Evolutionary conservation across 257 asterid species (phyloP).

Genomic region (Solanum paucissectum): DNA sequence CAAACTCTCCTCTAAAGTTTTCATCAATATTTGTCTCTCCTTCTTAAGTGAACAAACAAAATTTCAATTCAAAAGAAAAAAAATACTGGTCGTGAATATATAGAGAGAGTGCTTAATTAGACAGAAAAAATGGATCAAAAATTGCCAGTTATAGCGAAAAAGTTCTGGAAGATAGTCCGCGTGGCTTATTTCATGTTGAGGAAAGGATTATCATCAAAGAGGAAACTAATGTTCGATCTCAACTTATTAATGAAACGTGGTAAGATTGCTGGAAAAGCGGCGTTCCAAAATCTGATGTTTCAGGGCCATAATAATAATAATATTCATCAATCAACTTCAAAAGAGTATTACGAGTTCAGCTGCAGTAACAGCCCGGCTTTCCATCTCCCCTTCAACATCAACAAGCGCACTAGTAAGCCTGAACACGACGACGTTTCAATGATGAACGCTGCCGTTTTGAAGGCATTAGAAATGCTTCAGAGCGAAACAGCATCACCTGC

Average conservation of each 20-base stretch:
- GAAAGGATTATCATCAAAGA: conserved; percentile 35
- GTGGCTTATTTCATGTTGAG: conserved; percentile 10
- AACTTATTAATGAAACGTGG: conserved; percentile 31
- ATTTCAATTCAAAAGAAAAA: not conserved
- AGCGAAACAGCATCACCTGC: conserved; percentile 32
- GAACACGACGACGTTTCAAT: conserved; percentile 6
- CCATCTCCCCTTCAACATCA: conserved; percentile 26
- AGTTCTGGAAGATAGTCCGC: not conserved
- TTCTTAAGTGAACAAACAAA: not conserved
- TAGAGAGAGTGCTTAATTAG: no score
- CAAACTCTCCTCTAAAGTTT: not conserved
- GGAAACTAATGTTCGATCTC: conserved; percentile 17
- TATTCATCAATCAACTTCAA: not conserved
- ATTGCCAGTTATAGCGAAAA: conserved; percentile 12
- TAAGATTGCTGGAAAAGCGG: conserved; percentile 35
- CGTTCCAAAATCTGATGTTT: conserved; percentile 7
- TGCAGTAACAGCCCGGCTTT: conserved; percentile 52
- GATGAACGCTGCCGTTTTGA: conserved; percentile 7
- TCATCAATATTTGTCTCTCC: not conserved
- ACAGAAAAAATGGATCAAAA: not conserved
- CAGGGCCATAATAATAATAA: not conserved
- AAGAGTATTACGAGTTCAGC: conserved; percentile 74
- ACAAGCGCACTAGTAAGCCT: conserved; percentile 16
- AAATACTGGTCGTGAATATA: no score
- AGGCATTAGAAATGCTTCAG: conserved; percentile 34